These are phyloP conservation scores for Hyphopichia fennica DNA, from an alignment of 1,139 yeast species.

Conservation along the genomic window DNA sequence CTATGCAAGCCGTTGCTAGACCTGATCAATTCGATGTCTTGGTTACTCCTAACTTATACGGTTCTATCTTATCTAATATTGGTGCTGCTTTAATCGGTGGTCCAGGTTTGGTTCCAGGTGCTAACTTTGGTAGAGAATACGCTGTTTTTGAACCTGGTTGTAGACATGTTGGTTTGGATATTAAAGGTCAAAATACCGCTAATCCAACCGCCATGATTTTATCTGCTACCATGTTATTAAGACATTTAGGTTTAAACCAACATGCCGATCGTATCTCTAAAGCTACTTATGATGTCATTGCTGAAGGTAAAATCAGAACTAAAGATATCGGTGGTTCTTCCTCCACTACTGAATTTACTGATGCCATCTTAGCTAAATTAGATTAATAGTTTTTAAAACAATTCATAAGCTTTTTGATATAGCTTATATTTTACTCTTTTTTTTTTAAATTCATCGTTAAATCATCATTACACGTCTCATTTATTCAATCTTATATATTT, in stretches of 20 bases:
- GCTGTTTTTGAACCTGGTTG: constrained; percentile 99
- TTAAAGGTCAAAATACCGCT: constrained; percentile 90
- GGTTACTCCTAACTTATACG: constrained; percentile 97
- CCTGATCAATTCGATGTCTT: constrained; percentile 98
- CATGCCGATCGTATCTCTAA: constrained; percentile 82
- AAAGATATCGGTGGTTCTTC: constrained; percentile 86
- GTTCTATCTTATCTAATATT: constrained; percentile 94
- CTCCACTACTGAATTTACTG: constrained; percentile 91
- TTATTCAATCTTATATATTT: too few species aligned
- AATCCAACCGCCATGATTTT: constrained; percentile 98
- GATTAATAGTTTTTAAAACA: too few species aligned
- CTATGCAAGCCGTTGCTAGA: constrained; percentile 98
- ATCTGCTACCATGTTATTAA: constrained; percentile 86
- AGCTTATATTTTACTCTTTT: too few species aligned
- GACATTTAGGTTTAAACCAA: constrained; percentile 87
- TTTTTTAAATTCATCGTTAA: too few species aligned
- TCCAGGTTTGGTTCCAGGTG: constrained; percentile 98
- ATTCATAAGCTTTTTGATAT: too few species aligned
- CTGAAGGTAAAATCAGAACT: constrained; percentile 80
- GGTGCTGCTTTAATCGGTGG: constrained; percentile 99
- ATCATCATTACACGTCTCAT: too few species aligned
- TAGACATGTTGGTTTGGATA: constrained; percentile 98
- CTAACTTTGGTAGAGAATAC: constrained; percentile 95
- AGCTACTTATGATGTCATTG: constrained; percentile 87
- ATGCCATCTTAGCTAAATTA: constrained; percentile 72